phyloP scores from a whole-genome alignment of 805 yeast species.

The Hyphopichia homilentoma region DNA sequence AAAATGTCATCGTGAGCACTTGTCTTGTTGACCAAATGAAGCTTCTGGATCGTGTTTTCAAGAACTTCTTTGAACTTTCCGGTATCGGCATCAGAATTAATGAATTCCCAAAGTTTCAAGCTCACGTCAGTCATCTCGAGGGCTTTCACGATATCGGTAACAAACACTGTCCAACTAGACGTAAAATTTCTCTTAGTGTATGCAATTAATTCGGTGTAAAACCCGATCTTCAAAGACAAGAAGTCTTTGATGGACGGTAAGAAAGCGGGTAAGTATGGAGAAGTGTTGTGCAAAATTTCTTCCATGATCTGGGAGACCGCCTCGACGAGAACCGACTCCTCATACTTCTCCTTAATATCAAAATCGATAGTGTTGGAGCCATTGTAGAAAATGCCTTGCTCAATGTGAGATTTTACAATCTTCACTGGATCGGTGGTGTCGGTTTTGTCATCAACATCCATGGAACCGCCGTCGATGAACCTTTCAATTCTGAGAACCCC shows the following conservation, averaged over 20 bases:
- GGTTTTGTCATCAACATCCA: constrained; percentile 10
- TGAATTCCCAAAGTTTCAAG: constrained; percentile 33
- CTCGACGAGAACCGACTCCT: constrained; percentile 12
- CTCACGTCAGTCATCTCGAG: constrained; percentile 45
- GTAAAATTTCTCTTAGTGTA: constrained; percentile 47
- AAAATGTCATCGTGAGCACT: constrained; percentile 17
- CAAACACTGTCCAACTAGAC: constrained; percentile 29
- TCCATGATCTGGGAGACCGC: constrained; percentile 48
- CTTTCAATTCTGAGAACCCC: constrained; percentile 65
- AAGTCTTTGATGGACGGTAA: constrained; percentile 50
- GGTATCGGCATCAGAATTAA: constrained; percentile 9
- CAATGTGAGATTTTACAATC: constrained; percentile 70
- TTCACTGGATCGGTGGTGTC: constrained; percentile 15
- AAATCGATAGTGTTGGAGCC: constrained; percentile 43
- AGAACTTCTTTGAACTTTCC: constrained; percentile 6
- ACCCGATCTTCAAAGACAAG: constrained; percentile 45
- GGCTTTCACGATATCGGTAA: constrained; percentile 29
- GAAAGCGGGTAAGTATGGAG: constrained; percentile 53
- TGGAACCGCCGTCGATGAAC: constrained; percentile 10
- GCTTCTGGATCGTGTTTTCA: constrained; percentile 1
- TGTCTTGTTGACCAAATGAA: constrained; percentile 3
- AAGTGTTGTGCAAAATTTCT: constrained; percentile 56
- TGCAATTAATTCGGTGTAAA: constrained; percentile 41
- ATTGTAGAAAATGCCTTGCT: constrained; percentile 76
- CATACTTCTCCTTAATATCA: constrained; percentile 30